A percentile compares a stretch with the other conserved stretches of the same genome.
These are phyloP conservation scores for Chytriomyces confervae DNA, from an alignment of 192 early-diverging fungal species.

Conservation along the genomic window DNA sequence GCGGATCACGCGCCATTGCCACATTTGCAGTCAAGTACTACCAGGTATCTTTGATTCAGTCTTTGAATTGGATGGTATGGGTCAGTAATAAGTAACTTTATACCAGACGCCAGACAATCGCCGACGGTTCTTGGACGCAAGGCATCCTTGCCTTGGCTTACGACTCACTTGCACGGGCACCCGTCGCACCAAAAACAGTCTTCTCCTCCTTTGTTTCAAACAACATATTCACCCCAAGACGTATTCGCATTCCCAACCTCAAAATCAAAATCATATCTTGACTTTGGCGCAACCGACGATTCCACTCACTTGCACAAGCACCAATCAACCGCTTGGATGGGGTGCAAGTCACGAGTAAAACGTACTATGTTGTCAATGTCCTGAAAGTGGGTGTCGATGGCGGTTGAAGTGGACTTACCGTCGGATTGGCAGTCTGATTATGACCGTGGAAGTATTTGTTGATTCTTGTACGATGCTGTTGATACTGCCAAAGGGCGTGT, in stretches of 20 bases:
- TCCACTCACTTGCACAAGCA: background rate
- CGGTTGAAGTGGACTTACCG: background rate
- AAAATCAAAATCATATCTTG: background rate
- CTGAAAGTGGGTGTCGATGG: background rate
- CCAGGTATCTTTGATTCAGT: background rate
- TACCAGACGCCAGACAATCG: background rate
- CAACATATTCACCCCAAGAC: background rate
- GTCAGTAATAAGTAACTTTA: no score
- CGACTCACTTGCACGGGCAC: background rate
- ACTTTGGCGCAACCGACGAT: background rate
- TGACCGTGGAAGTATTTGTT: slow-evolving; percentile 3
- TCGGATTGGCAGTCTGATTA: slow-evolving; percentile 6
- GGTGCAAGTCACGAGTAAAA: background rate
- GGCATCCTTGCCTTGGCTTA: slow-evolving; percentile 25
- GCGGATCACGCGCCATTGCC: slow-evolving; percentile 1
- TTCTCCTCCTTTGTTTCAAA: background rate
- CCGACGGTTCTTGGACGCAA: background rate
- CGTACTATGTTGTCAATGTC: slow-evolving; percentile 13
- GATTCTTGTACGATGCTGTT: slow-evolving; percentile 8
- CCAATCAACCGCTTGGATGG: background rate
- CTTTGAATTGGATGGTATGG: no score
- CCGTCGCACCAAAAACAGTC: background rate
- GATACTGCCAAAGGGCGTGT: background rate
- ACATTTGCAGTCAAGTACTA: slow-evolving; percentile 19
- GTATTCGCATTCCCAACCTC: slow-evolving; percentile 12